These are phyloP conservation scores for Aspergillus pseudoterreus DNA, from an alignment of 2,329 filamentous ascomycete species.

Conservation along the genomic window DNA sequence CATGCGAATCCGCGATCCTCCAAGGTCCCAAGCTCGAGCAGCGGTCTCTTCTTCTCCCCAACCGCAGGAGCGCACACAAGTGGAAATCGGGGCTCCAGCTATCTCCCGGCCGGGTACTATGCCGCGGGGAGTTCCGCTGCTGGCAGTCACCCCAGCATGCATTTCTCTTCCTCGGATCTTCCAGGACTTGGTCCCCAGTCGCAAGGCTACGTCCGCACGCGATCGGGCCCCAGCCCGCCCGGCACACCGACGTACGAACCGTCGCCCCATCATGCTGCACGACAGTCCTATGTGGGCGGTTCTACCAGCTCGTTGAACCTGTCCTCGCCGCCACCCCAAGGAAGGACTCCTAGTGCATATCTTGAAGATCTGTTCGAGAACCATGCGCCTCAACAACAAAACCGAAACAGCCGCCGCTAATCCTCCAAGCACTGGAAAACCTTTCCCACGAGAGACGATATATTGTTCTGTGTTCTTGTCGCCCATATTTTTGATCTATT, in stretches of 20 bases:
- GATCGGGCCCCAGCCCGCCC: slow-evolving; percentile 56
- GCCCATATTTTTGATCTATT: neutral
- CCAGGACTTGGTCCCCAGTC: slow-evolving; percentile 60
- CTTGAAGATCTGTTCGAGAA: slow-evolving; percentile 86
- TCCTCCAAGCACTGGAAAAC: neutral
- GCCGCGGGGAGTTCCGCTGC: slow-evolving; percentile 60
- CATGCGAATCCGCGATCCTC: slow-evolving; percentile 27
- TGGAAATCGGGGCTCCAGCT: slow-evolving; percentile 66
- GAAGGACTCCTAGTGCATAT: slow-evolving; percentile 80
- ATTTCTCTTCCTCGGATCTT: slow-evolving; percentile 55
- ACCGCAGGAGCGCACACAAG: slow-evolving; percentile 62
- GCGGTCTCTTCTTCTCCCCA: slow-evolving; percentile 90
- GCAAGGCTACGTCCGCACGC: slow-evolving; percentile 48
- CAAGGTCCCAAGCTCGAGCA: slow-evolving; percentile 53
- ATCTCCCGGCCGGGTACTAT: slow-evolving; percentile 89
- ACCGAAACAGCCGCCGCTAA: slow-evolving; percentile 4
- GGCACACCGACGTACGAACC: slow-evolving; percentile 59
- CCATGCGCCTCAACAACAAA: slow-evolving; percentile 41
- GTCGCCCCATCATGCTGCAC: slow-evolving; percentile 21
- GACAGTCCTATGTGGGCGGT: slow-evolving; percentile 28
- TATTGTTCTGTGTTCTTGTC: neutral
- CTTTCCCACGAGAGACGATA: neutral
- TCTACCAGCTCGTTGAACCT: slow-evolving; percentile 61
- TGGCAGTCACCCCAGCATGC: slow-evolving; percentile 28
- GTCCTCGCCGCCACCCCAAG: slow-evolving; percentile 62